These are phyloP conservation scores for Metarhizium brunneum DNA, from an alignment of 2,329 filamentous ascomycete genomes.

Conservation along the genomic window DNA sequence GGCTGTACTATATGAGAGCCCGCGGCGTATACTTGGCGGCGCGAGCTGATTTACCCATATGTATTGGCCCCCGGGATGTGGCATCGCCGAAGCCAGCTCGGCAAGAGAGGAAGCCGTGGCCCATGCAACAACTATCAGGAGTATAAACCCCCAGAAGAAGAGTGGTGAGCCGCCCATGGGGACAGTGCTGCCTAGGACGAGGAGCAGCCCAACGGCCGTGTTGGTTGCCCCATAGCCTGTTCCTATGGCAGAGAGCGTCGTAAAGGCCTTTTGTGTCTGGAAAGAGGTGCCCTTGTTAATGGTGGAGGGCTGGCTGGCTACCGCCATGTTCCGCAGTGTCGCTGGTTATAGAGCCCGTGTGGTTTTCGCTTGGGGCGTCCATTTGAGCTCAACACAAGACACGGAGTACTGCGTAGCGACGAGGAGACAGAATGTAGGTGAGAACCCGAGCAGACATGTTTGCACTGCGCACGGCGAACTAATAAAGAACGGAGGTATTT, in stretches of 20 bases:
- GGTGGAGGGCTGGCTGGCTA: background rate
- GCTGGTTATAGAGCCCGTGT: background rate
- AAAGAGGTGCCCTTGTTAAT: background rate
- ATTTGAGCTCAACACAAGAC: background rate
- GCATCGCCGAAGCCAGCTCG: constrained; percentile 19
- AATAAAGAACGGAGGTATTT: background rate
- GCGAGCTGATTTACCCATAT: constrained; percentile 17
- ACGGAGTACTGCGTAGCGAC: background rate
- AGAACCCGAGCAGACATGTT: background rate
- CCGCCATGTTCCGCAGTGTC: background rate
- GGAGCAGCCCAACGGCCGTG: constrained; percentile 14
- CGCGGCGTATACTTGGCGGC: constrained; percentile 6
- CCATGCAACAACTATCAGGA: constrained; percentile 15
- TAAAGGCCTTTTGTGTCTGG: constrained; percentile 18
- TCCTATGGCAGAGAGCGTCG: constrained; percentile 16
- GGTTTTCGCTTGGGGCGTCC: background rate
- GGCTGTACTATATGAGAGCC: constrained; percentile 16
- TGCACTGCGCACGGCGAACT: background rate
- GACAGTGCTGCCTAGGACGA: constrained; percentile 13
- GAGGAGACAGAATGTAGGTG: background rate
- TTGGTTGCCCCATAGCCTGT: constrained; percentile 18
- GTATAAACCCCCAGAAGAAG: constrained; percentile 17
- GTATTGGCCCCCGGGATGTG: constrained; percentile 19
- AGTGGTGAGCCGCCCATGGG: constrained; percentile 15
- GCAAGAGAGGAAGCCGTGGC: constrained; percentile 17